Evolutionary conservation across 805 yeast species (phyloP), one percentile per base, ranked within the genome.

Genomic region (Candida bentonensis): DNA sequence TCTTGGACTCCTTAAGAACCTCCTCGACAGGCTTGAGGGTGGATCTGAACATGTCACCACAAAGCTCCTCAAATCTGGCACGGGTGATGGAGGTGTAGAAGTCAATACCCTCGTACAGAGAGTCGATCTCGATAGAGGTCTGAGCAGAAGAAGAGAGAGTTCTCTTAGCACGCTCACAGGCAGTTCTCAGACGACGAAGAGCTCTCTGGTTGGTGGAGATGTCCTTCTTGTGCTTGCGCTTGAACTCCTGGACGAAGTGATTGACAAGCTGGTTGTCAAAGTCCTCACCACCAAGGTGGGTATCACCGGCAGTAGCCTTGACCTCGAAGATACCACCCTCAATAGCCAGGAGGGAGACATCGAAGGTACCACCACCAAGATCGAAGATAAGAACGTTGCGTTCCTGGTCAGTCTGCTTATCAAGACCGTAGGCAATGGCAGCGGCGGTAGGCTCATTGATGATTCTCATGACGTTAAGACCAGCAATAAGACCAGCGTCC

Each of bases 141-240:
- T 87, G 95, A 53, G 96, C 86, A 49, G 95, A 83, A 27, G 96
- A 87, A 39, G 96, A 89, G 61, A 88, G 77, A 51, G 96, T 86
- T 78, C 97, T 86, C 94, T 88, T 88, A 53, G 97, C 97, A 72
- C 97, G 82, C 77, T 88, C 97, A 74, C 95, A 87, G 59, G 96
- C 96, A 56, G 96, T 88, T 79, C 96, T 83, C 68, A 88, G 78
- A 80, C 96, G 86, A 78, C 97, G 85, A 66, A 89, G 75, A 52
- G 97, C 94, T 77, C 97, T 85, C 75, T 87, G 95, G 80, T 88
- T 87, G 59, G 77, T 55, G 44, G 95, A 76, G 54, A 89, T 70
- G 67, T 89, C 97, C 77, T 86, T 85, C 82, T 86, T 86, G 80
- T 84, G 77, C 79, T 89, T 88, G 75, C 96, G 80, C 86, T 89